Conservation (phyloP, 192 early-diverging fungal genomes). For the Podochytrium sp. region DNA sequence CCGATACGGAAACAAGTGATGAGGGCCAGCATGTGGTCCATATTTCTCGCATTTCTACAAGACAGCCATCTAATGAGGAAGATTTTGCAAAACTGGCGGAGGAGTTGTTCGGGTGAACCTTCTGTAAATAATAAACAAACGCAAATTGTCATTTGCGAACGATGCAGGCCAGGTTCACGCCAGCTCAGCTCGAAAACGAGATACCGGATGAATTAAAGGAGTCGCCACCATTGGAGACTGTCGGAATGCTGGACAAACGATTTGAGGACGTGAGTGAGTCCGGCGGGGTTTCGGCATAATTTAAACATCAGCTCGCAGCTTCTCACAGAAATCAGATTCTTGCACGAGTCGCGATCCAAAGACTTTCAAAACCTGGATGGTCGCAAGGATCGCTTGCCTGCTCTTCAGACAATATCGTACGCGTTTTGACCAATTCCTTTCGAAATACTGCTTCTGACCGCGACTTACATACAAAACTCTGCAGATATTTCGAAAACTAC, state of each 20-base stretch:
- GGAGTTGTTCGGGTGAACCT: constrained; percentile 17
- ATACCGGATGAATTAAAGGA: constrained; percentile 55
- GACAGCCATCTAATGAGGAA: neutral
- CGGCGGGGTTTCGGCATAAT: neutral
- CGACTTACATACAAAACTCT: neutral
- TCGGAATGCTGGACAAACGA: constrained; percentile 49
- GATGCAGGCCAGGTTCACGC: constrained; percentile 6
- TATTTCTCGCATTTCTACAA: neutral
- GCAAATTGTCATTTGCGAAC: too few species aligned
- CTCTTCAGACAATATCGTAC: constrained; percentile 39
- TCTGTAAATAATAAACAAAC: neutral
- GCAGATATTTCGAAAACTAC: constrained; percentile 49
- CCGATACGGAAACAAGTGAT: neutral
- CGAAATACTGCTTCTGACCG: neutral
- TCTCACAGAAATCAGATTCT: constrained; percentile 43
- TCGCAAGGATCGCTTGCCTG: constrained; percentile 43
- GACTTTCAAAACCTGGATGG: constrained; percentile 53
- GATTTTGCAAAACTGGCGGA: constrained; percentile 7
- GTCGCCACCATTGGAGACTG: constrained; percentile 44
- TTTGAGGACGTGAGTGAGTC: constrained; percentile 50
- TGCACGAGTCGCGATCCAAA: constrained; percentile 45
- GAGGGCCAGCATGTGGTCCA: neutral
- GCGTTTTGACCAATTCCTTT: neutral
- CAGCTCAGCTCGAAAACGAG: constrained; percentile 42
- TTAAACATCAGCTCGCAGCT: constrained; percentile 35